phyloP scores from a whole-genome alignment of 2,329 filamentous ascomycete species.

The Didymella arachidicola region DNA sequence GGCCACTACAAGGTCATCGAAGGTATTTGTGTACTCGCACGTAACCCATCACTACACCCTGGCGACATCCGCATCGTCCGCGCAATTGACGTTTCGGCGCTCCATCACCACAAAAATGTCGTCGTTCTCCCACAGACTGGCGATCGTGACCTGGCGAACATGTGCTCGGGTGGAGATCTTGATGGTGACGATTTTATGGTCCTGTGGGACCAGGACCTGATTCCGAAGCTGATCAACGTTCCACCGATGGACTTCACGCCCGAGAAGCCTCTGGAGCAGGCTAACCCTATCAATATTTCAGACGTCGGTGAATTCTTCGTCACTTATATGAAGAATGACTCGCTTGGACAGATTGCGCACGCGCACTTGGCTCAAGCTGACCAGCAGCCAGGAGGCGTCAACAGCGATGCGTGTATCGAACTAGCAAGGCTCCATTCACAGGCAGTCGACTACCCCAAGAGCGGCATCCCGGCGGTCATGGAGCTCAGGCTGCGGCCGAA shows the following conservation, averaged over 20 bases:
- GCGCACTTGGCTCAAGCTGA: conserved; percentile 85
- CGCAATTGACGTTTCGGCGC: conserved; percentile 76
- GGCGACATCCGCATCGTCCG: conserved; percentile 89
- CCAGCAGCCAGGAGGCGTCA: conserved; percentile 66
- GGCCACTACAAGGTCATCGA: conserved; percentile 70
- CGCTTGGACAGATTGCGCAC: conserved; percentile 78
- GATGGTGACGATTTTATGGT: conserved; percentile 97
- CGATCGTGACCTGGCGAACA: conserved; percentile 84
- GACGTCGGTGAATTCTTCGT: conserved; percentile 89
- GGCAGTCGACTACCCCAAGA: conserved; percentile 95
- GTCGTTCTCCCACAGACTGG: conserved; percentile 87
- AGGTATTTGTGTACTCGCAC: conserved; percentile 82
- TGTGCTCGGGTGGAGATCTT: conserved; percentile 95
- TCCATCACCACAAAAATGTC: conserved; percentile 82
- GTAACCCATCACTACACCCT: conserved; percentile 92
- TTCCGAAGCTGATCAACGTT: conserved; percentile 70
- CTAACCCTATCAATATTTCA: conserved; percentile 70
- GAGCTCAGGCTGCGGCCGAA: conserved; percentile 65
- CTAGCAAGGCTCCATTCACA: conserved; percentile 84
- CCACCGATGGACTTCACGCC: conserved; percentile 79
- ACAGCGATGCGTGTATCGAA: conserved; percentile 70
- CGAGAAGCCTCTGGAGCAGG: conserved; percentile 63
- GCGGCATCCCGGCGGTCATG: conserved; percentile 78
- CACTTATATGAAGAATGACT: conserved; percentile 90
- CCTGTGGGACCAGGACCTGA: conserved; percentile 82